Evolutionary conservation across 345 rosid species (phyloP).

Genomic region (Melastoma malabathricum): DNA sequence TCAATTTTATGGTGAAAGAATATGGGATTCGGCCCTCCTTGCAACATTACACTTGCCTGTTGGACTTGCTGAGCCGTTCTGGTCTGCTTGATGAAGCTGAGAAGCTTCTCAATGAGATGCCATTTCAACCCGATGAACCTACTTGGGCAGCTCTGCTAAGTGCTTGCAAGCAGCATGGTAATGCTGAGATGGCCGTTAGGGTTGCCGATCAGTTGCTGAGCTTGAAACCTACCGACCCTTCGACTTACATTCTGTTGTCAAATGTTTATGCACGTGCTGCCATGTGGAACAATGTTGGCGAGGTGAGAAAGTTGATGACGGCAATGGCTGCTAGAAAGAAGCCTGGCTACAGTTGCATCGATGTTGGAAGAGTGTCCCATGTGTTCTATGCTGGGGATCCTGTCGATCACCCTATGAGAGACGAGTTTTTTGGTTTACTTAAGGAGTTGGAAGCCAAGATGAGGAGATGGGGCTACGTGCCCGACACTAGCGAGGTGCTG

Average conservation of each 20-base stretch:
- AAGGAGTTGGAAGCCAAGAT: constrained; percentile 3
- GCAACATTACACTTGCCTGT: constrained; percentile 5
- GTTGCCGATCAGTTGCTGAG: not conserved
- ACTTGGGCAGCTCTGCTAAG: constrained; percentile 6
- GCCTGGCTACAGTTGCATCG: constrained; percentile 5
- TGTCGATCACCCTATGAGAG: constrained; percentile 1
- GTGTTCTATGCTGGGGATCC: constrained; percentile 4
- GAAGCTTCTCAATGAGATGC: constrained; percentile 4
- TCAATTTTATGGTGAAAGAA: constrained; percentile 2
- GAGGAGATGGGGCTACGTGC: constrained; percentile 4
- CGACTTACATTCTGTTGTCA: constrained; percentile 4
- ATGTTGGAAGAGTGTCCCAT: not conserved
- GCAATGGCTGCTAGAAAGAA: not conserved
- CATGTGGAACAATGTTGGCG: constrained; percentile 3
- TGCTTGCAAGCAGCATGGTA: constrained; percentile 6
- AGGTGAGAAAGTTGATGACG: not conserved
- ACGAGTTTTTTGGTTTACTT: constrained; percentile 1
- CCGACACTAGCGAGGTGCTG: constrained; percentile 1
- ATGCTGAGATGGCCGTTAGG: constrained; percentile 2
- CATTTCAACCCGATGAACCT: constrained; percentile 6
- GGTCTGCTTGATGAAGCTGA: constrained; percentile 5
- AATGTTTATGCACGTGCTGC: constrained; percentile 4
- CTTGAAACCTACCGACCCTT: constrained; percentile 4
- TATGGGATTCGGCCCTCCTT: constrained; percentile 2
- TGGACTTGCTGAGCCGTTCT: constrained; percentile 3